Evolutionary conservation across 2,329 filamentous ascomycete species (phyloP).

Genomic region (Phyllosticta citriasiana): DNA sequence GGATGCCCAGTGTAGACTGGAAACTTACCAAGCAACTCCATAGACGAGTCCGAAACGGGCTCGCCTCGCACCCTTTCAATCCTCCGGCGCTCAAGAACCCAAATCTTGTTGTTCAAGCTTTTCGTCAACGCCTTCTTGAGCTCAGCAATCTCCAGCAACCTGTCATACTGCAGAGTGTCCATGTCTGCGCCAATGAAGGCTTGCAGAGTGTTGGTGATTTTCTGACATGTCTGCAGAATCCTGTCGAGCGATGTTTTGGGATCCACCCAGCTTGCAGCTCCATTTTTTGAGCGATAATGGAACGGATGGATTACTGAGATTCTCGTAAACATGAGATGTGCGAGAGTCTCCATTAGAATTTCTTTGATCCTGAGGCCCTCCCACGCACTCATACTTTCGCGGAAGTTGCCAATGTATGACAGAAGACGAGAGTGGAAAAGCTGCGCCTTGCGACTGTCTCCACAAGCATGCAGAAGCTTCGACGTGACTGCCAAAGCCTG

Average conservation of each 20-base stretch:
- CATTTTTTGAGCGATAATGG: not conserved
- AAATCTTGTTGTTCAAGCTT: slow-evolving; percentile 5
- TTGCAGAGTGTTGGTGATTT: not conserved
- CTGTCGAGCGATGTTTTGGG: not conserved
- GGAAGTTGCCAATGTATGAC: slow-evolving; percentile 1
- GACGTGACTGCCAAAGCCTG: slow-evolving; percentile 3
- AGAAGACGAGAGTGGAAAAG: slow-evolving; percentile 2
- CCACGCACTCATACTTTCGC: not conserved
- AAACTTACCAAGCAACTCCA: slow-evolving; percentile 1
- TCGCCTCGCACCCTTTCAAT: slow-evolving; percentile 3
- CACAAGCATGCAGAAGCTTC: not conserved
- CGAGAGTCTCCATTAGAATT: slow-evolving; percentile 7
- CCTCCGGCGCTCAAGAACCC: slow-evolving; percentile 5
- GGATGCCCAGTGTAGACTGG: not conserved
- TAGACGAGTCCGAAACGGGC: not conserved
- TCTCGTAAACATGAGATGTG: slow-evolving; percentile 7
- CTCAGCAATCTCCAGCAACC: slow-evolving; percentile 7
- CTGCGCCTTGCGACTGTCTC: slow-evolving; percentile 6
- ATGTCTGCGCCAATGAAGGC: slow-evolving; percentile 6
- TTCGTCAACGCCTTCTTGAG: slow-evolving; percentile 2
- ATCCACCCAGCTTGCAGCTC: not conserved
- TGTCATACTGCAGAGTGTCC: slow-evolving; percentile 7
- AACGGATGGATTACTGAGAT: slow-evolving; percentile 3
- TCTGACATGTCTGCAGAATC: not conserved
- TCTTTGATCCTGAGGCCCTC: slow-evolving; percentile 3